Evolutionary conservation across 495 filamentous ascomycete species (phyloP).

Genomic region (Penicillium subrubescens): DNA sequence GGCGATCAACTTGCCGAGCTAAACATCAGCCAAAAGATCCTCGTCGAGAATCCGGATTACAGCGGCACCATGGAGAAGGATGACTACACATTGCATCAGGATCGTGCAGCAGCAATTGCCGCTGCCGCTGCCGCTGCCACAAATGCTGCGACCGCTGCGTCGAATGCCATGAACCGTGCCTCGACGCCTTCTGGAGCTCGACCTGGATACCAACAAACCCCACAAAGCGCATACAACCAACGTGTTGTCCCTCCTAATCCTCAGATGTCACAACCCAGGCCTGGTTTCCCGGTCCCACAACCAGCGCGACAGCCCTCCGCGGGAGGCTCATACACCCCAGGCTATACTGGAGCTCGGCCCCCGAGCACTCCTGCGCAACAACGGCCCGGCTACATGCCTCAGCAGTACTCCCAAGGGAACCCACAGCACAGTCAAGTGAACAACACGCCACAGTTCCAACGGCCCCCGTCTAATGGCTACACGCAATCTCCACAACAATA

Average conservation of each 20-base stretch:
- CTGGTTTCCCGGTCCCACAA: constrained; percentile 41
- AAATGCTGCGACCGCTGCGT: constrained; percentile 25
- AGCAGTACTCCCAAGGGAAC: constrained; percentile 39
- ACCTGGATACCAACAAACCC: constrained; percentile 33
- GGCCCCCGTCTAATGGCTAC: constrained; percentile 46
- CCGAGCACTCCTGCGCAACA: constrained; percentile 50
- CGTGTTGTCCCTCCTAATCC: constrained; percentile 37
- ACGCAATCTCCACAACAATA: constrained; percentile 44
- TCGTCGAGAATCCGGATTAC: constrained; percentile 70
- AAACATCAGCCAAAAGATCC: constrained; percentile 79
- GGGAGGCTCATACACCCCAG: constrained; percentile 36
- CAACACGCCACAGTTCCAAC: constrained; percentile 41
- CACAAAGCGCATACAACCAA: constrained; percentile 38
- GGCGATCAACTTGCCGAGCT: constrained; percentile 81
- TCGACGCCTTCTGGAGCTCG: constrained; percentile 35
- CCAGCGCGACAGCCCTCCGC: constrained; percentile 46
- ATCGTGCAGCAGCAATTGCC: constrained; percentile 37
- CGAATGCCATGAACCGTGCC: constrained; percentile 31
- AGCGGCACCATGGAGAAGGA: constrained; percentile 87
- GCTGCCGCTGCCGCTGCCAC: constrained; percentile 31
- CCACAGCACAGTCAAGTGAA: constrained; percentile 43
- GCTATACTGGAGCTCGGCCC: constrained; percentile 39
- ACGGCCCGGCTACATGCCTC: constrained; percentile 38
- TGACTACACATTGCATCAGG: constrained; percentile 53
- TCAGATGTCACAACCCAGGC: constrained; percentile 34